Conservation (phyloP, 768 basidiomycete species). For the Mycena rosella region DNA sequence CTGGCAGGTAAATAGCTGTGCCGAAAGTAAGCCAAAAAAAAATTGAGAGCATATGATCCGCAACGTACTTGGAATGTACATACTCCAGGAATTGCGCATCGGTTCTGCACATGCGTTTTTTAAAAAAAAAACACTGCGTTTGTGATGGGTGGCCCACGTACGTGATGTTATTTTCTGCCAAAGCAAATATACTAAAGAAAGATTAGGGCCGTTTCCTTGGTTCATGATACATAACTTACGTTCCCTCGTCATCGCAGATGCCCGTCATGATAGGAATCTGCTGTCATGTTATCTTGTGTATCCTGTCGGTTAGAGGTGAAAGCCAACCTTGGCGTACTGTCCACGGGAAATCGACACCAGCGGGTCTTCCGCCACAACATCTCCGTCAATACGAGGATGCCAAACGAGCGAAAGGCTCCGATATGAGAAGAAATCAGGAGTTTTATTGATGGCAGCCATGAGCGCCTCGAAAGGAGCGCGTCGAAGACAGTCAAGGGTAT, state of each 20-base stretch:
- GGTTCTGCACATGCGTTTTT: background rate
- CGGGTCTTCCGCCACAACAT: conserved; percentile 51
- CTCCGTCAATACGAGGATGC: conserved; percentile 55
- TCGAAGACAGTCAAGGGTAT: conserved; percentile 51
- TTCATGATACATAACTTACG: conserved; percentile 40
- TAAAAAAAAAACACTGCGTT: background rate
- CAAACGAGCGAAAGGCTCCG: conserved; percentile 48
- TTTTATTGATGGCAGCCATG: conserved; percentile 46
- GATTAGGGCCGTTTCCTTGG: background rate
- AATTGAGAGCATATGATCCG: background rate
- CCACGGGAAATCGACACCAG: conserved; percentile 49
- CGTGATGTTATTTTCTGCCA: conserved; percentile 16
- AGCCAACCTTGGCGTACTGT: conserved; percentile 43
- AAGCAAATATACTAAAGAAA: background rate
- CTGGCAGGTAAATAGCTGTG: conserved; percentile 9
- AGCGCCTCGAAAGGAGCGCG: conserved; percentile 44
- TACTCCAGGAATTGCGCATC: conserved; percentile 15
- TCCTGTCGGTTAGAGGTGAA: conserved; percentile 24
- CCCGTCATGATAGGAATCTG: conserved; percentile 49
- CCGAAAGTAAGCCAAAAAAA: background rate
- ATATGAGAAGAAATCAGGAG: conserved; percentile 48
- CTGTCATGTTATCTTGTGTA: background rate
- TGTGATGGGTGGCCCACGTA: background rate
- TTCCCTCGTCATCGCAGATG: conserved; percentile 57
- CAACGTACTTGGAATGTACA: conserved; percentile 21